Evolutionary conservation across 129 eudicot species (phyloP).

Genomic region (Cynara cardunculus): DNA sequence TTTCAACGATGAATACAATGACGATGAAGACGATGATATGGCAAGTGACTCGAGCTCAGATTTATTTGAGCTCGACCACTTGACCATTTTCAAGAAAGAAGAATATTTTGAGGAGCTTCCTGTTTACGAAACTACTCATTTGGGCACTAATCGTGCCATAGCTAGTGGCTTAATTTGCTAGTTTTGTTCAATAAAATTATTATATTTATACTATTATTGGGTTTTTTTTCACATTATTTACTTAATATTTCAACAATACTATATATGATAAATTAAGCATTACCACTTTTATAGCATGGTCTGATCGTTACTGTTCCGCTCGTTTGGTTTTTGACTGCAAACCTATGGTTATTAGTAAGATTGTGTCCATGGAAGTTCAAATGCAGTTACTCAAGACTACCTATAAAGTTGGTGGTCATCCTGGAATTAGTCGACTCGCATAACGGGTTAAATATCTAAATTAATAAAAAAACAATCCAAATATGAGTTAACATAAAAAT

Average conservation of each 20-base stretch:
- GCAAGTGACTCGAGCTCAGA: conserved; percentile 76
- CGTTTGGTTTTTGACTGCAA: too few relatives aligned
- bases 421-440: too few relatives aligned
- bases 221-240: not conserved
- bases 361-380: too few relatives aligned
- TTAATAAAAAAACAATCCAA: too few relatives aligned
- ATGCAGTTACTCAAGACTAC: too few relatives aligned
- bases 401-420: too few relatives aligned
- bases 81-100: conserved; percentile 32
- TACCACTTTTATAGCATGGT: not conserved
- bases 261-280: not conserved
- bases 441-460: too few relatives aligned
- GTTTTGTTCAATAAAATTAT: not conserved
- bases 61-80: conserved; percentile 72
- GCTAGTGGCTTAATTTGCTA: conserved; percentile 55
- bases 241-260: not conserved
- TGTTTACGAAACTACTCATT: conserved; percentile 66
- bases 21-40: conserved; percentile 40
- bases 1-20: conserved; percentile 19
- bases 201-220: not conserved
- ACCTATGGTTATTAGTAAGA: too few relatives aligned
- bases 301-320: not conserved
- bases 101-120: conserved; percentile 66
- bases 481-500: not conserved
- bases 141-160: conserved; percentile 56